Evolutionary conservation across 305 asterid species (phyloP).

Genomic region (Andrographis paniculata): DNA sequence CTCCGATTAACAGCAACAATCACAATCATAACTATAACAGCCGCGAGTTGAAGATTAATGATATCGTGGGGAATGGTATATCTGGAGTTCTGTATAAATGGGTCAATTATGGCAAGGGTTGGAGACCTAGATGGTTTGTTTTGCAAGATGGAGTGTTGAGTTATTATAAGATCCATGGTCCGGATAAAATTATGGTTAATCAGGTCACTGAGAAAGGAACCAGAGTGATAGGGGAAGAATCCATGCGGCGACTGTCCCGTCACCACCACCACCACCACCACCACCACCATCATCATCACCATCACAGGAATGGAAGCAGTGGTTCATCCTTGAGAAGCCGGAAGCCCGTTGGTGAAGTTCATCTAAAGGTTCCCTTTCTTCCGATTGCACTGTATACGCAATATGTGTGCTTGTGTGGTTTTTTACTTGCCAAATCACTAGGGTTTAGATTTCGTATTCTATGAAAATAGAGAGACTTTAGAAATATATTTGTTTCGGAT

Average conservation of each 20-base stretch:
- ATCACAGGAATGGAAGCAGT: constrained; percentile 15
- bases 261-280: constrained; percentile 21
- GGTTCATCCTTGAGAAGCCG: constrained; percentile 26
- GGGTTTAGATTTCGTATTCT: too few species aligned
- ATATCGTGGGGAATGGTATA: constrained; percentile 79
- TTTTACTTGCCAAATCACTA: too few species aligned
- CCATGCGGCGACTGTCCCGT: constrained; percentile 46
- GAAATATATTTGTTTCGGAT: too few species aligned
- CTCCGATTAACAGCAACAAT: constrained; percentile 14
- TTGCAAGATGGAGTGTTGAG: constrained; percentile 98
- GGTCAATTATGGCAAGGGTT: constrained; percentile 97
- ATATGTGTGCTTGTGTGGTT: too few species aligned
- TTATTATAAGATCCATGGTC: constrained; percentile 90
- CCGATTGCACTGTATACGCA: constrained; percentile 7
- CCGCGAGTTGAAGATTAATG: constrained; percentile 69
- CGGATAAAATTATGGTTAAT: constrained; percentile 58
- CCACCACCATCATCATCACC: constrained; percentile 15
- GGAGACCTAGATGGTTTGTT: constrained; percentile 98
- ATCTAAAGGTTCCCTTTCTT: constrained; percentile 59
- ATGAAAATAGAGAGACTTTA: too few species aligned
- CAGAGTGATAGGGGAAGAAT: constrained; percentile 83
- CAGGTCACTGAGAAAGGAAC: constrained; percentile 67
- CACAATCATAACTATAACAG: constrained; percentile 30
- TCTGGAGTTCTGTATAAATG: constrained; percentile 79
- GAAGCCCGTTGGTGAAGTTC: constrained; percentile 94